These are phyloP conservation scores for Dendrobium nobile DNA, from an alignment of 106 monocot species.

Conservation along the genomic window DNA sequence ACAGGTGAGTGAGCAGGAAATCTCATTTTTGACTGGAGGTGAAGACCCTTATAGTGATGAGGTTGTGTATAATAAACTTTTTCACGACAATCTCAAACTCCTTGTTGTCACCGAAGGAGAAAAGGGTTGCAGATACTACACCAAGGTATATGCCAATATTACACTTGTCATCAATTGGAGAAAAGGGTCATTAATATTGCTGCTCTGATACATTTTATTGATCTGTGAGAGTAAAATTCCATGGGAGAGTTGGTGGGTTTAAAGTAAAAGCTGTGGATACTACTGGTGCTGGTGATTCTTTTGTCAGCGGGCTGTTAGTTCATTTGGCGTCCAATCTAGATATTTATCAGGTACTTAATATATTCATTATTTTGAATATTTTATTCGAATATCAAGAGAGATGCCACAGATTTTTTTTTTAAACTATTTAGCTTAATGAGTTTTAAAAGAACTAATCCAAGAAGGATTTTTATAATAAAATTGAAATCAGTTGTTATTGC, in stretches of 20 bases:
- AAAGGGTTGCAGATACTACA: constrained; percentile 53
- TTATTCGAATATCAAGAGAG: too few species aligned
- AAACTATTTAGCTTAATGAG: background rate
- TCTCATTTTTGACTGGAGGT: constrained; percentile 37
- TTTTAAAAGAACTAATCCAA: background rate
- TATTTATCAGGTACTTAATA: constrained; percentile 24
- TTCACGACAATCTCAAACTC: constrained; percentile 34
- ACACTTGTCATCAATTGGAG: too few species aligned
- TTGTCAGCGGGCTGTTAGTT: constrained; percentile 26
- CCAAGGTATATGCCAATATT: constrained; percentile 18
- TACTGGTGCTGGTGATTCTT: constrained; percentile 52
- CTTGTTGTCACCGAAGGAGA: constrained; percentile 44
- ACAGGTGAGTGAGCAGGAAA: constrained; percentile 45
- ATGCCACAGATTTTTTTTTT: too few species aligned
- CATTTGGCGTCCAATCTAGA: constrained; percentile 21
- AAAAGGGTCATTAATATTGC: background rate
- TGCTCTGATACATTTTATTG: background rate
- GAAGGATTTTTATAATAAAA: background rate
- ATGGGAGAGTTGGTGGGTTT: constrained; percentile 27
- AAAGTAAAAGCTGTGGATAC: constrained; percentile 36
- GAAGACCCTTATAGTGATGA: constrained; percentile 29
- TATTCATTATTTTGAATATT: background rate
- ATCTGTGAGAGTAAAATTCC: constrained; percentile 18
- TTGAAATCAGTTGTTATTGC: background rate
- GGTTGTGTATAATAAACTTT: constrained; percentile 31